phyloP scores from a whole-genome alignment of 495 filamentous ascomycete genomes.

The Tuber umbilicatum region DNA sequence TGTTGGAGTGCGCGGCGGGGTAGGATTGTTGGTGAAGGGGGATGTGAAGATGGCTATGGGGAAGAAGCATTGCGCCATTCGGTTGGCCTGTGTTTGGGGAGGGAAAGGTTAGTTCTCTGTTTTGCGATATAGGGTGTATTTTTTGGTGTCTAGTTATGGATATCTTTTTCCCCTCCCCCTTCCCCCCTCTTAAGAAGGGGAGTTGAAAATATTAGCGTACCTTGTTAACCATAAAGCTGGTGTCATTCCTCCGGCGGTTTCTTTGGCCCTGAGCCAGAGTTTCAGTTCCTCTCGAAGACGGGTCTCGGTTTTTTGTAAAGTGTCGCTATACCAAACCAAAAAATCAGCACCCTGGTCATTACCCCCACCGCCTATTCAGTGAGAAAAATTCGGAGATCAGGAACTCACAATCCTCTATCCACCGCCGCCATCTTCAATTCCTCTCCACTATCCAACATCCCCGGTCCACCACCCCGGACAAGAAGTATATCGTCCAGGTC shows the following conservation, averaged over 20 bases:
- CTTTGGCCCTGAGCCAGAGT: slow-evolving; percentile 39
- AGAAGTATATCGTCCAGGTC: slow-evolving; percentile 96
- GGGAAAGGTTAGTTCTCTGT: not conserved
- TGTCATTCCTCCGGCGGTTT: slow-evolving; percentile 34
- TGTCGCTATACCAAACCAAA: slow-evolving; percentile 14
- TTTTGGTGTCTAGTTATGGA: slow-evolving; percentile 4
- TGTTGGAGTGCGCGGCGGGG: not conserved
- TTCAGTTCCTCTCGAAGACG: slow-evolving; percentile 34
- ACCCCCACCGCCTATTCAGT: not conserved
- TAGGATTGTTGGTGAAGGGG: not conserved
- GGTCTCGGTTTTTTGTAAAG: slow-evolving; percentile 18
- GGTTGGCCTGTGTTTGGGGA: not conserved
- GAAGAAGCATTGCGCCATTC: not conserved
- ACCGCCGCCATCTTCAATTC: slow-evolving; percentile 39
- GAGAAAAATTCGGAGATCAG: not conserved
- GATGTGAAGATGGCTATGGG: not conserved
- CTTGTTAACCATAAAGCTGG: slow-evolving; percentile 35
- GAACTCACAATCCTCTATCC: slow-evolving; percentile 31
- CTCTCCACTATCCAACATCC: slow-evolving; percentile 29
- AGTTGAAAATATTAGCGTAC: slow-evolving; percentile 10
- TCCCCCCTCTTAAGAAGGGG: too few relatives aligned
- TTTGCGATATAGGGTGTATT: not conserved
- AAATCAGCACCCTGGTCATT: slow-evolving; percentile 3
- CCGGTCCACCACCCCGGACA: slow-evolving; percentile 51
- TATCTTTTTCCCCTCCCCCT: slow-evolving; percentile 1